These are phyloP conservation scores for Xylaria sp. DNA, from an alignment of 2,329 filamentous ascomycete species.

Conservation along the genomic window DNA sequence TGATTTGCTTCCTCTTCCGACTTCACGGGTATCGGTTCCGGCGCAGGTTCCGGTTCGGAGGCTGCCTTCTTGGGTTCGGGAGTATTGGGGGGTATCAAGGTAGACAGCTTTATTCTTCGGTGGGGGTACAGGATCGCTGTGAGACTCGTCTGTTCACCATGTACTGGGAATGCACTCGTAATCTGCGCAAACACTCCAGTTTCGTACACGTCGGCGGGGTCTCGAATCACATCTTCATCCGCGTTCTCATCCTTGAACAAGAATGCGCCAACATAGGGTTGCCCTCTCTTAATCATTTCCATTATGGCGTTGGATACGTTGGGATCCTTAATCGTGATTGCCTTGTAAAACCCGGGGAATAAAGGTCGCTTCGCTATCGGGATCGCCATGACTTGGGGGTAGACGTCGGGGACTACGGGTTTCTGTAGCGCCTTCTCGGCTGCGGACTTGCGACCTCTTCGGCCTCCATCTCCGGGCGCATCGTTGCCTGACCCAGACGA, in stretches of 20 bases:
- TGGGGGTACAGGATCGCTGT: constrained; percentile 97
- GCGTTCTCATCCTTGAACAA: constrained; percentile 94
- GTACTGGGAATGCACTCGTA: constrained; percentile 90
- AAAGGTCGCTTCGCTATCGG: constrained; percentile 91
- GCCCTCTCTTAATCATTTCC: constrained; percentile 94
- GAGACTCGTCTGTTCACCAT: constrained; percentile 80
- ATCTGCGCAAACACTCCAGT: constrained; percentile 97
- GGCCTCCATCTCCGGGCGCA: constrained; percentile 64
- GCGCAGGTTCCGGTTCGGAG: constrained; percentile 50
- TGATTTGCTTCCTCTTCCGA: constrained; percentile 54
- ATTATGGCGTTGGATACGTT: constrained; percentile 90
- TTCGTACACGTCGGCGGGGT: constrained; percentile 88
- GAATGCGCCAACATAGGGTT: constrained; percentile 96
- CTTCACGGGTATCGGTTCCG: constrained; percentile 63
- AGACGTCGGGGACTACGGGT: constrained; percentile 88
- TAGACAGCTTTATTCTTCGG: constrained; percentile 87
- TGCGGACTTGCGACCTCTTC: constrained; percentile 69
- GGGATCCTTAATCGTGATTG: constrained; percentile 92
- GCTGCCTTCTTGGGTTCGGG: constrained; percentile 56
- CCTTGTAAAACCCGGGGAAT: constrained; percentile 98
- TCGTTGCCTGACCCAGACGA: constrained; percentile 57
- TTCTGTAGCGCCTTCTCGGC: constrained; percentile 81
- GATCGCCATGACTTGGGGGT: constrained; percentile 96
- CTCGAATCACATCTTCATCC: constrained; percentile 92
- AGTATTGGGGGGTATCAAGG: constrained; percentile 71